Conservation (phyloP, 441 rosid genomes). For the Erodium texanum region DNA sequence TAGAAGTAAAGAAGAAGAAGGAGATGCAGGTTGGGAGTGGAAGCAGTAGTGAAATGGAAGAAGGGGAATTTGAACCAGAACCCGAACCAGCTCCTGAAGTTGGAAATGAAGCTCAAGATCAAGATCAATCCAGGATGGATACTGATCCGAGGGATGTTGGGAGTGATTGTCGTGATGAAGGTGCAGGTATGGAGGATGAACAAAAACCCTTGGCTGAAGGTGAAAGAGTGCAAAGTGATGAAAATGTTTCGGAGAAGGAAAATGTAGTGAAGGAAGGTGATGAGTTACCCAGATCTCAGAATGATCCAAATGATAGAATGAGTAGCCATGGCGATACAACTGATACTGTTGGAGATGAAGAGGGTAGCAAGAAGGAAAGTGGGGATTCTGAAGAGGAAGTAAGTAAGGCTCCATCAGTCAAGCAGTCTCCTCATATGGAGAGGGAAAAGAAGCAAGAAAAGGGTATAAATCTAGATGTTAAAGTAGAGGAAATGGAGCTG, state of each 20-base stretch:
- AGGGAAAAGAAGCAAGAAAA: conserved; percentile 29
- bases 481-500: conserved; percentile 33
- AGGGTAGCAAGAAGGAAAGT: conserved; percentile 18
- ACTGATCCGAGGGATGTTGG: conserved; percentile 22
- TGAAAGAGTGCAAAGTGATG: conserved; percentile 22
- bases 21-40: conserved; percentile 41
- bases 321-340: conserved; percentile 27
- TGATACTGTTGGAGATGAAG: conserved; percentile 29
- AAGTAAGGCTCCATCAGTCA: conserved; percentile 19
- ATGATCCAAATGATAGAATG: conserved; percentile 20
- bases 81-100: conserved; percentile 40
- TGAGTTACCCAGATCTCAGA: conserved; percentile 19
- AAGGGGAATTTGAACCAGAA: conserved; percentile 94
- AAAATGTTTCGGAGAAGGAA: conserved; percentile 19
- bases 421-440: conserved; percentile 25
- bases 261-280: conserved; percentile 26
- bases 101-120: conserved; percentile 12
- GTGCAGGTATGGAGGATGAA: conserved; percentile 18
- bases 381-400: conserved; percentile 26
- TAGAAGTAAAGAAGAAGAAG: conserved; percentile 28
- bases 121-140: not conserved
- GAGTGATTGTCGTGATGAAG: conserved; percentile 21
- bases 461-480: conserved; percentile 35
- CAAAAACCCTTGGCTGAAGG: conserved; percentile 8
- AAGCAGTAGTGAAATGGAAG: conserved; percentile 92